Conservation (phyloP, 257 asterid genomes). For the Solanum virginianum region DNA sequence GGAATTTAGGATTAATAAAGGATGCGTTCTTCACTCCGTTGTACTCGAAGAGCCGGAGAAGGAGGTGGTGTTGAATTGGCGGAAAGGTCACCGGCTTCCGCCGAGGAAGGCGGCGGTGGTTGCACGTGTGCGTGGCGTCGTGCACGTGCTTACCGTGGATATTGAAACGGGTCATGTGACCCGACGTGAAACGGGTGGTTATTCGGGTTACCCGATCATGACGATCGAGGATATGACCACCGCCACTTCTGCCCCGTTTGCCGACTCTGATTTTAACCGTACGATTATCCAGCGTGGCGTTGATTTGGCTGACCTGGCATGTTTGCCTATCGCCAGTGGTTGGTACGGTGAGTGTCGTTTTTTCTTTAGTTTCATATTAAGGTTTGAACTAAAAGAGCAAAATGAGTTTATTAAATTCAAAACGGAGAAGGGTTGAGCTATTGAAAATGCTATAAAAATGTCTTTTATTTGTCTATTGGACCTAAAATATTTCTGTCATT, state of each 20-base stretch:
- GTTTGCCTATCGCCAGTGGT: constrained; percentile 75
- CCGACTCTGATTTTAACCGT: constrained; percentile 64
- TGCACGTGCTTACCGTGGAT: constrained; percentile 54
- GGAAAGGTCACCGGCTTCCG: constrained; percentile 45
- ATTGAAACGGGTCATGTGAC: constrained; percentile 33
- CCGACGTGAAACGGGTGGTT: constrained; percentile 22
- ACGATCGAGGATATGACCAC: constrained; percentile 82
- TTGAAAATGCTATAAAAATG: too few relatives aligned
- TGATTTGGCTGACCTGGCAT: constrained; percentile 63
- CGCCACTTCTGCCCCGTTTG: constrained; percentile 63
- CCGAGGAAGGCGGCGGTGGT: constrained; percentile 66
- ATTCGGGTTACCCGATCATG: constrained; percentile 74
- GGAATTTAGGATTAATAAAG: constrained; percentile 24
- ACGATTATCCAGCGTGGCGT: constrained; percentile 75
- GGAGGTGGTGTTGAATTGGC: constrained; percentile 44
- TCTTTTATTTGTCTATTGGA: too few relatives aligned
- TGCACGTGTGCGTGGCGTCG: constrained; percentile 47
- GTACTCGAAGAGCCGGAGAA: constrained; percentile 74
- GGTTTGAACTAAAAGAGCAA: neutral
- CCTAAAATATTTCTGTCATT: too few relatives aligned
- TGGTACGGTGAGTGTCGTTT: constrained; percentile 59
- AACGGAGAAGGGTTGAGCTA: too few relatives aligned
- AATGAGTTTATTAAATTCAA: neutral
- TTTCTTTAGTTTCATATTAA: too few relatives aligned
- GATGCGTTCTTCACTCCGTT: constrained; percentile 61